Conservation (phyloP, 257 asterid species). For the Fraxinus cuspidata region DNA sequence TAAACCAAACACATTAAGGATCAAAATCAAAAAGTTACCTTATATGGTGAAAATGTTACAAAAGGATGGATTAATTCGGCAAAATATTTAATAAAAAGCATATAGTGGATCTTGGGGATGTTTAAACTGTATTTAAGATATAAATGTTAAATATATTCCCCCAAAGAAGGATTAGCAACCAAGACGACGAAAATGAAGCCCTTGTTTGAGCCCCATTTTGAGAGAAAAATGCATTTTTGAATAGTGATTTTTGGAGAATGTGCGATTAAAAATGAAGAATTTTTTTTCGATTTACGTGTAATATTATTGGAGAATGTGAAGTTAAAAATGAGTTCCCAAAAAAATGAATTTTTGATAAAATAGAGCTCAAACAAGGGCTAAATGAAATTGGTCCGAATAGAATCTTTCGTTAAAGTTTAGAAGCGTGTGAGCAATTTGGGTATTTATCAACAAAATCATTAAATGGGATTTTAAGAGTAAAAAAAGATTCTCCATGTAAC, state of each 20-base stretch:
- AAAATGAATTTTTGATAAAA: too few relatives aligned
- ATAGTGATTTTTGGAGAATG: too few relatives aligned
- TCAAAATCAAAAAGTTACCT: background rate
- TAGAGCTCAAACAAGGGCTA: too few relatives aligned
- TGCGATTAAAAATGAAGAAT: too few relatives aligned
- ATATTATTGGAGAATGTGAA: too few relatives aligned
- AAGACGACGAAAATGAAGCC: too few relatives aligned
- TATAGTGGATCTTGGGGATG: background rate
- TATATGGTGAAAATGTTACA: background rate
- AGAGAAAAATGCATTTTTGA: too few relatives aligned
- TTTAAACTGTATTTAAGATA: background rate
- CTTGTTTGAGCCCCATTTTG: too few relatives aligned
- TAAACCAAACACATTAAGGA: background rate
- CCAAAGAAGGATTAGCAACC: background rate
- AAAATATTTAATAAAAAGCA: background rate
- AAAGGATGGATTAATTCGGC: background rate
- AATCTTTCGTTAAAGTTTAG: background rate
- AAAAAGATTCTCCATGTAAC: background rate
- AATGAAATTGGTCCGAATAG: background rate
- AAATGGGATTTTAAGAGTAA: background rate
- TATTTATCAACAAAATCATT: background rate
- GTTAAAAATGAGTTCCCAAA: too few relatives aligned
- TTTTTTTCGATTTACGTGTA: too few relatives aligned
- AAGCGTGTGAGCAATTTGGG: background rate
- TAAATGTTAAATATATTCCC: too few relatives aligned